phyloP scores from a whole-genome alignment of 2,329 filamentous ascomycete species.

The Exophiala bonariae region DNA sequence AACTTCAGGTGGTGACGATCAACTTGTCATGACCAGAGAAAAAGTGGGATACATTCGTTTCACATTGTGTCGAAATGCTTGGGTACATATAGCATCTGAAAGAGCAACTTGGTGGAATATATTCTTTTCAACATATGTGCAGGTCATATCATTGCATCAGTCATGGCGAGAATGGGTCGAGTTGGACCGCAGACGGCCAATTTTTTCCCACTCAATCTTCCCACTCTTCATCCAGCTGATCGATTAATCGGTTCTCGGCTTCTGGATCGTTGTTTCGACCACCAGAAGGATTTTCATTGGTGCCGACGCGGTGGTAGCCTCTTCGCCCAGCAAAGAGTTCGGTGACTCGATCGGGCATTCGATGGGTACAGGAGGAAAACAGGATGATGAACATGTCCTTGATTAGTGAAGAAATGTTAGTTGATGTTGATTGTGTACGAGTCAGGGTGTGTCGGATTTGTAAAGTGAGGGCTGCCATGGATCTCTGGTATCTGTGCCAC shows the following conservation, averaged over 20 bases:
- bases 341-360: conserved; percentile 35
- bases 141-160: too few relatives aligned
- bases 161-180: too few relatives aligned
- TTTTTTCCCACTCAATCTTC: conserved; percentile 46
- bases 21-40: too few relatives aligned
- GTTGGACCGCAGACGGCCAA: too few relatives aligned
- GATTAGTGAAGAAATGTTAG: conserved; percentile 14
- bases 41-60: too few relatives aligned
- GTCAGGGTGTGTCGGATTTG: conserved; percentile 18
- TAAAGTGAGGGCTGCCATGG: conserved; percentile 9
- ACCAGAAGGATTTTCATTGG: conserved; percentile 29
- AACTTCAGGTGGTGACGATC: too few relatives aligned
- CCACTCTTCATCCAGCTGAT: conserved; percentile 96
- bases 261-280: conserved; percentile 56
- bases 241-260: conserved; percentile 90
- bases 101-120: too few relatives aligned
- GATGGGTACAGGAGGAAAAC: conserved; percentile 44
- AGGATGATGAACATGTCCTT: conserved; percentile 50
- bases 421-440: conserved; percentile 3
- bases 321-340: conserved; percentile 32
- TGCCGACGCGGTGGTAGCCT: conserved; percentile 37
- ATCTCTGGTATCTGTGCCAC: conserved; percentile 6
- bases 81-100: too few relatives aligned
- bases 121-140: too few relatives aligned
- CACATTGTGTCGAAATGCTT: too few relatives aligned